Percentiles rank a stretch among this genome's conserved stretches.
Conservation (phyloP, 1,139 yeast species). For the Taiozyma sp. region DNA sequence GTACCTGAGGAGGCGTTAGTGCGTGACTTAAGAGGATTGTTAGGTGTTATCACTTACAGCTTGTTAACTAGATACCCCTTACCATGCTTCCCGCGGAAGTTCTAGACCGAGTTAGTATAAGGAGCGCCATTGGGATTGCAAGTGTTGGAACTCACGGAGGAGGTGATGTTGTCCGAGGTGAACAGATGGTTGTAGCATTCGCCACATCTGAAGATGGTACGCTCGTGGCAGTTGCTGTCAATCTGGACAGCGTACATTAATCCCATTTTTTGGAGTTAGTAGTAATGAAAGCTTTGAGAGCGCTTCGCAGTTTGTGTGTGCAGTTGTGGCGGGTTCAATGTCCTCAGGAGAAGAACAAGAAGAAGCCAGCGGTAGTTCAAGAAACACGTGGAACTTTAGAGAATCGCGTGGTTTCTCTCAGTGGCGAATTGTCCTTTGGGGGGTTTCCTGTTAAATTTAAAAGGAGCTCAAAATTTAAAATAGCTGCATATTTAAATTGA, state of each 20-base stretch:
- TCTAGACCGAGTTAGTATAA: slow-evolving; percentile 15
- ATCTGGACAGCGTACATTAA: slow-evolving; percentile 13
- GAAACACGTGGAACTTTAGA: not conserved
- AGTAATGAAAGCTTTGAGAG: too few species aligned
- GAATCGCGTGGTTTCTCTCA: not conserved
- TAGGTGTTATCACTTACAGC: slow-evolving; percentile 26
- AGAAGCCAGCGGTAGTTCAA: not conserved
- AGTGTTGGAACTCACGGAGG: slow-evolving; percentile 8
- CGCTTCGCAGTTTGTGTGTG: too few species aligned
- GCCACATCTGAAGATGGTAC: slow-evolving; percentile 17
- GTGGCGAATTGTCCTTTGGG: not conserved
- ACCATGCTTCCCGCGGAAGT: slow-evolving; percentile 35
- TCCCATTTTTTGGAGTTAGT: slow-evolving; percentile 14
- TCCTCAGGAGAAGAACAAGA: not conserved
- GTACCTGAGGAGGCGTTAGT: slow-evolving; percentile 20
- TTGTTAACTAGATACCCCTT: slow-evolving; percentile 33
- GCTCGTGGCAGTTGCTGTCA: slow-evolving; percentile 10
- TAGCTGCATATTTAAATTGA: not conserved
- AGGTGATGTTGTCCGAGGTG: slow-evolving; percentile 12
- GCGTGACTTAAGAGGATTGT: not conserved
- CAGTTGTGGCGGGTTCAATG: not conserved
- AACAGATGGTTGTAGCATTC: slow-evolving; percentile 19
- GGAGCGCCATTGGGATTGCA: too few species aligned
- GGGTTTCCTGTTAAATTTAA: not conserved
- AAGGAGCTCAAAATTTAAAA: not conserved